Evolutionary conservation across 371 early-diverging fungal species (phyloP).

Genomic region (Coemansia sp.): DNA sequence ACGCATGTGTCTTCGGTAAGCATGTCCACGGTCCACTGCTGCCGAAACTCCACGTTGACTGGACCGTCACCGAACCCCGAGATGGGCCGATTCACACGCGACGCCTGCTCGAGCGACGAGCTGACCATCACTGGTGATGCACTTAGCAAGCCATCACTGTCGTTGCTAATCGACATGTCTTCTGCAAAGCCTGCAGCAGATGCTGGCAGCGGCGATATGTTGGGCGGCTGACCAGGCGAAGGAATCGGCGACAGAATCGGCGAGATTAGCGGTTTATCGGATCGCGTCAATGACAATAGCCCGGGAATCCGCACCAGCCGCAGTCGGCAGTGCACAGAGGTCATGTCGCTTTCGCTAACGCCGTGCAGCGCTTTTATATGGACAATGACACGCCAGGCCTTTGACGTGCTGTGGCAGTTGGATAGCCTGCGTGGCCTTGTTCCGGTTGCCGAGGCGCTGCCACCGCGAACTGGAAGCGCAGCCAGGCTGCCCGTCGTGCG

Average conservation of each 20-base stretch:
- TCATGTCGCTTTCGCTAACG: slow-evolving; percentile 66
- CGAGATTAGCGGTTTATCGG: slow-evolving; percentile 8
- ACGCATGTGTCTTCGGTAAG: slow-evolving; percentile 26
- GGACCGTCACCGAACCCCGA: slow-evolving; percentile 40
- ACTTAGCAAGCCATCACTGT: too few relatives aligned
- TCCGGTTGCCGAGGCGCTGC: too few relatives aligned
- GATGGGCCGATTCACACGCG: slow-evolving; percentile 18
- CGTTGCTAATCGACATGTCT: not conserved
- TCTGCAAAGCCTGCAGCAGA: not conserved
- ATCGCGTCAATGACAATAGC: slow-evolving; percentile 37
- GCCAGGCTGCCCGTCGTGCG: slow-evolving; percentile 28
- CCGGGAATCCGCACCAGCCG: slow-evolving; percentile 43
- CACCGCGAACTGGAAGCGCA: slow-evolving; percentile 9
- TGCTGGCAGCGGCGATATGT: not conserved
- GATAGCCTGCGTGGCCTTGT: not conserved
- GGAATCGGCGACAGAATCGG: slow-evolving; percentile 8
- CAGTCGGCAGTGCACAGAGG: slow-evolving; percentile 80
- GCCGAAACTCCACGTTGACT: slow-evolving; percentile 32
- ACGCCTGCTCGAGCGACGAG: slow-evolving; percentile 12
- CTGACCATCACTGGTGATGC: slow-evolving; percentile 17
- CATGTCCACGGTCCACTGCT: slow-evolving; percentile 35
- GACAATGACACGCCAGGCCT: slow-evolving; percentile 70
- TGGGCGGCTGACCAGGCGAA: not conserved
- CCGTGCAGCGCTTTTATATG: slow-evolving; percentile 67
- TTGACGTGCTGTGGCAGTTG: slow-evolving; percentile 45